Base-by-base conservation (phyloP, 164 flowering plant genomes). In the Litsea cubeba region DNA sequence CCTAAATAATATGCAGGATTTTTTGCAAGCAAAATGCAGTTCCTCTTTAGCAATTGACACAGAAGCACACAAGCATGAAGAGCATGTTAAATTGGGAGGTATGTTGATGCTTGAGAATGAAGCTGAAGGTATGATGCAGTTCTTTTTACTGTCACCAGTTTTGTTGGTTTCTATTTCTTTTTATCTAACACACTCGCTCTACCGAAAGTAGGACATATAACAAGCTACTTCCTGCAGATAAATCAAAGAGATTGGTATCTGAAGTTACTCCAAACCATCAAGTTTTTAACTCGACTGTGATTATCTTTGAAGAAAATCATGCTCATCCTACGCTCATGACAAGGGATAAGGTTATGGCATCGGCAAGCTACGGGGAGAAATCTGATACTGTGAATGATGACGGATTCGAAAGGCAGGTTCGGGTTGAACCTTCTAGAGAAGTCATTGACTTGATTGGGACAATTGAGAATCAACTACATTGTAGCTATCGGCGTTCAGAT, bases 361-460 rank as follows among this genome's bases (percentile, higher is more conserved):
- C 62, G 17, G 18, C 60, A 23, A 50, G 62, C 25, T 70, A 5
- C 12, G 50, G 72, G 72, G 72, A 50, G 40, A 17, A 51, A 24
- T 12, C 35, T 25, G 50, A 70, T 70, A 15, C 5, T n/a, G 49
- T 50, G 12, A 51, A 40, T 57, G 63, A 22, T 74, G 83, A 77
- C 46, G 51, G 69, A 68, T 75, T 73, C 40, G 30, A 71, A 74
- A 76, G 70, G 28, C 30, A 46, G 25, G 73, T 60, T 30, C 77
- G 32, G 25, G 73, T 60, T 40, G 79, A 75, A 69, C 80, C 84
- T 75, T 81, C 83, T 22, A 82, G 79, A 81, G 86, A 86, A 79
- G 91, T 88, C 77, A 91, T 87, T 68, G 96, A 93, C 81, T 87
- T 92, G 77, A 89, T 91, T 79, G 93, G 94, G 80, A 78, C 87